Percentiles rank a stretch among this genome's conserved stretches.
Conservation (phyloP, 2,329 filamentous ascomycete genomes). For the Xylaria multiplex region DNA sequence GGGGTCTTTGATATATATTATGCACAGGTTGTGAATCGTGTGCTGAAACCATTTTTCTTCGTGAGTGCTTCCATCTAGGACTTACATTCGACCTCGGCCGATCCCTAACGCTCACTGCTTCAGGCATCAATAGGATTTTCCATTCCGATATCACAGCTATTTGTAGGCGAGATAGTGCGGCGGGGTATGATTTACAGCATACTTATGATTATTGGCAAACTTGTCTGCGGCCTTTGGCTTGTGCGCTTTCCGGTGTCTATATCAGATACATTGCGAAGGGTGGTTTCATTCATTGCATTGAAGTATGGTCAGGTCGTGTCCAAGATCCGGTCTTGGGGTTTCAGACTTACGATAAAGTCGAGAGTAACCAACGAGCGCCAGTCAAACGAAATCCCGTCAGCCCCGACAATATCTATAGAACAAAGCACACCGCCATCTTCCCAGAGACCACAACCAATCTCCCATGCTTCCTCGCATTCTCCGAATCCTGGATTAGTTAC, state of each 20-base stretch:
- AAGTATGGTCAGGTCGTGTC: constrained; percentile 34
- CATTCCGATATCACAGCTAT: constrained; percentile 78
- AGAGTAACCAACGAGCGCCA: constrained; percentile 9
- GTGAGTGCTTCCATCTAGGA: constrained; percentile 55
- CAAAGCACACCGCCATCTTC: background rate
- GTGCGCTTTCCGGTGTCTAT: constrained; percentile 51
- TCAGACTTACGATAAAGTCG: background rate
- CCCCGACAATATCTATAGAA: constrained; percentile 7
- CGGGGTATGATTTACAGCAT: constrained; percentile 76
- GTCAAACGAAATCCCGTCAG: background rate
- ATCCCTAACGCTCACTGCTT: constrained; percentile 4
- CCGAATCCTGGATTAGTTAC: constrained; percentile 27
- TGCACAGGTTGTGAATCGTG: constrained; percentile 52
- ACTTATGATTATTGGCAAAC: constrained; percentile 74
- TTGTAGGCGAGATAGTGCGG: constrained; percentile 72
- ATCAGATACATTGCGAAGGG: constrained; percentile 9
- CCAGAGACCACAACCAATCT: background rate
- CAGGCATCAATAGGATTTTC: constrained; percentile 77
- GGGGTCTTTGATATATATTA: constrained; percentile 56
- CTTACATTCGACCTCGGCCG: background rate
- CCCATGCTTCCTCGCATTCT: background rate
- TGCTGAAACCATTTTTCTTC: constrained; percentile 79
- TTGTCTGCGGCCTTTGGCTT: constrained; percentile 69
- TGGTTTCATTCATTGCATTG: constrained; percentile 23
- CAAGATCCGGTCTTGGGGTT: constrained; percentile 26